Evolutionary conservation across 495 filamentous ascomycete genomes (phyloP).

Genomic region (Gamarada debralockiae): DNA sequence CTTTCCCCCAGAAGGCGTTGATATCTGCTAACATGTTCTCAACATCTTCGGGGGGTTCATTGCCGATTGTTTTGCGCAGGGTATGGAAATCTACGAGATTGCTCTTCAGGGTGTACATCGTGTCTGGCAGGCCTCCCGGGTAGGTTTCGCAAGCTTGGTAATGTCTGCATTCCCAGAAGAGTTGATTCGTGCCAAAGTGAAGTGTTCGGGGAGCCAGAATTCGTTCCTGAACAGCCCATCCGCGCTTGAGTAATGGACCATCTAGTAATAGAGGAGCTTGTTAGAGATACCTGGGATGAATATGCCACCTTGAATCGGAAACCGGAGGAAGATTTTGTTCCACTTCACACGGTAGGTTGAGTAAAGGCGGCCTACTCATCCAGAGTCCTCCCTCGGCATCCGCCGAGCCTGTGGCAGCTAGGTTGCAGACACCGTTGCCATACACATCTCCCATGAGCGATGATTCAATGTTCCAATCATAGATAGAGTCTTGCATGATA

Average conservation of each 20-base stretch:
- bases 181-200: constrained; percentile 21
- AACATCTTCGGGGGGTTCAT: too few relatives aligned
- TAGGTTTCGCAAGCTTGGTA: neutral
- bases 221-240: constrained; percentile 33
- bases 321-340: too few relatives aligned
- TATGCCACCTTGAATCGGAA: too few relatives aligned
- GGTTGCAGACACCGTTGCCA: neutral
- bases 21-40: too few relatives aligned
- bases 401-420: neutral
- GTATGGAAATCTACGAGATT: neutral
- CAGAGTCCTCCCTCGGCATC: neutral
- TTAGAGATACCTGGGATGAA: too few relatives aligned
- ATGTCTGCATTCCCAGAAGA: constrained; percentile 29
- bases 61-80: neutral
- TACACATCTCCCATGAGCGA: constrained; percentile 12
- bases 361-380: neutral
- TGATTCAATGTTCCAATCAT: constrained; percentile 21
- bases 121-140: neutral
- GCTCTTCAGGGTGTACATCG: too few relatives aligned
- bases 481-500: constrained; percentile 26
- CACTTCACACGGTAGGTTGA: too few relatives aligned
- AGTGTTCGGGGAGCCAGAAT: constrained; percentile 25
- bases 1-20: neutral
- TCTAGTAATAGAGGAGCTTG: too few relatives aligned
- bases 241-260: constrained; percentile 12